Base-by-base conservation (phyloP, 306 rosid species). In the Comarum palustre region DNA sequence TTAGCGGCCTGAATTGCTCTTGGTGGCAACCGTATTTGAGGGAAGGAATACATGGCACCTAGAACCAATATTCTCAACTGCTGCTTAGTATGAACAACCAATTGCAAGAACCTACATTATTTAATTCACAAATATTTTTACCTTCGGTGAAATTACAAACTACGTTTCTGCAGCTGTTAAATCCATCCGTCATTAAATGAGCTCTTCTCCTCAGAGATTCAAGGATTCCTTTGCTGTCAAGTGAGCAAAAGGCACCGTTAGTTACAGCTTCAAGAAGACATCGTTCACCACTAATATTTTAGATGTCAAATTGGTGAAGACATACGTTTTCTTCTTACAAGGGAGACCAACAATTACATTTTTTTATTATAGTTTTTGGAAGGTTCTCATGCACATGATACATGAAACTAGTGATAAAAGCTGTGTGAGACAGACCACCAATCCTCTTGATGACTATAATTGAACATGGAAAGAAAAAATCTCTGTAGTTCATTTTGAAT, bases 41-140 rank as follows among this genome's bases (percentile, higher is more conserved):
- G 99, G 88, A 95, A 95, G 50, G 99, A 95, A 76, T 95, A 95
- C 99, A 95, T 95, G 59, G 99, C 99, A 75, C 99, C 99, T 95
- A 79, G 77, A 83, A 77, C 81, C 69, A 78, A 79, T 43, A 67
- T 79, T 51, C 63, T 17, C 25, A 68, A 68, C 82, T 69, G 72
- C 32, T 57, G 61, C 43, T 66, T 51, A 55, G 34, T 66, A 60
- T 19, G 24, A 73, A 52, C 57, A 45, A 42, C 31, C 39, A 66
- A 47, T 47, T 55, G 61, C 0, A 41, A 50, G 63, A 75, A 63
- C 5, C 36, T 2, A 24, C 48, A 48, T 22, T 15, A 3, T 34
- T 66, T 17, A 2, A 47, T 59, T 31, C 42, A 46, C 68, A 42
- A 38, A 71, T 41, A 16, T 34, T 4, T 75, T 45, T 85, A 95